Conservation (phyloP, 352 stramenopile genomes). For the Phytophthora colocasiae region DNA sequence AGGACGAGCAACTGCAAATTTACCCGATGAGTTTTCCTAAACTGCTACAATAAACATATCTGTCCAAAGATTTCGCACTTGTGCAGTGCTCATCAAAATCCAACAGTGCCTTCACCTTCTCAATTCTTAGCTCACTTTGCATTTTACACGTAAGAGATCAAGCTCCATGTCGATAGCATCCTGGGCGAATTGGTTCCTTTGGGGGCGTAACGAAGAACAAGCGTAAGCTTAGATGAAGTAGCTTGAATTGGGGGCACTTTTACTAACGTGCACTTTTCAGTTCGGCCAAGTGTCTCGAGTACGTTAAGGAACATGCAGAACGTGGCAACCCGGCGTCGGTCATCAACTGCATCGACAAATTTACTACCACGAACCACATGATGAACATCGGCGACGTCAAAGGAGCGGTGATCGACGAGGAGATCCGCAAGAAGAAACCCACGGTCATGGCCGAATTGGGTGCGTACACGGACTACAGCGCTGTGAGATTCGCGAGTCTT, state of each 20-base stretch:
- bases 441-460: slow-evolving; percentile 53
- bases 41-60: slow-evolving; percentile 2
- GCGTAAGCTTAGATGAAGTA: neutral
- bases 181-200: neutral
- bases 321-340: slow-evolving; percentile 43
- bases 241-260: too few relatives aligned
- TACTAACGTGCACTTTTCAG: slow-evolving; percentile 6
- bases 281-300: slow-evolving; percentile 45
- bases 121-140: neutral
- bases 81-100: neutral
- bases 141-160: neutral
- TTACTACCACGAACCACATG: slow-evolving; percentile 45
- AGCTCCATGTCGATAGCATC: neutral
- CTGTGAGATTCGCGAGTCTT: slow-evolving; percentile 51
- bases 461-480: slow-evolving; percentile 58
- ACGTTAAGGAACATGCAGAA: slow-evolving; percentile 47
- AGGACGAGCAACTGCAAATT: neutral
- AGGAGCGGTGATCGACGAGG: slow-evolving; percentile 48
- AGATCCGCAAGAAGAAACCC: slow-evolving; percentile 46
- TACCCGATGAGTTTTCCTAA: neutral
- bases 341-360: slow-evolving; percentile 49
- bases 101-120: too few relatives aligned
- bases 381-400: slow-evolving; percentile 56
- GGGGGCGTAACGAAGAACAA: neutral
- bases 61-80: neutral